Conservation (phyloP, 768 basidiomycete genomes). For the Peribolospora baueri region DNA sequence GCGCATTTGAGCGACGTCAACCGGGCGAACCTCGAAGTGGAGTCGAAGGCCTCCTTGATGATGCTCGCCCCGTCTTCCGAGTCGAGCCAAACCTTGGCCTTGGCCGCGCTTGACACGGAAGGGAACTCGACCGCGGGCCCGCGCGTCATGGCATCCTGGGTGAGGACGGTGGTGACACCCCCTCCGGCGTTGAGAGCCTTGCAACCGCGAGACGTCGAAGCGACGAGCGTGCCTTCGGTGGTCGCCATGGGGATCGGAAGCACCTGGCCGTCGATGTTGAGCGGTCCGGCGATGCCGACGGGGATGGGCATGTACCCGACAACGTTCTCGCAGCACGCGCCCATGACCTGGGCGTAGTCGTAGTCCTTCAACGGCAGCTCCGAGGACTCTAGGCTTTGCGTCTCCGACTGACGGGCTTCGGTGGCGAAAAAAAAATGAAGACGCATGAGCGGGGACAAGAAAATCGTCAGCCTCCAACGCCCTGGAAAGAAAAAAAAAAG, state of each 20-base stretch:
- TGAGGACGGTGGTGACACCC: constrained; percentile 80
- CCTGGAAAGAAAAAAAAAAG: too few relatives aligned
- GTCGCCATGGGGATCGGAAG: constrained; percentile 97
- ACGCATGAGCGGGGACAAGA: not conserved
- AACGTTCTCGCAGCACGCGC: constrained; percentile 97
- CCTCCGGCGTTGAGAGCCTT: constrained; percentile 93
- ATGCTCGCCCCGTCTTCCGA: constrained; percentile 48
- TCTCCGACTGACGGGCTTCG: constrained; percentile 56
- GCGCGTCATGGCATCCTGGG: constrained; percentile 86
- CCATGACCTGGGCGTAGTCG: constrained; percentile 79
- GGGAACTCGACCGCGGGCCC: constrained; percentile 98
- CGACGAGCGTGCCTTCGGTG: constrained; percentile 95
- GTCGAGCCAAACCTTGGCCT: constrained; percentile 70
- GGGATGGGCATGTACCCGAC: constrained; percentile 91
- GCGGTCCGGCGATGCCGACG: constrained; percentile 84
- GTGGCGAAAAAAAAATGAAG: not conserved
- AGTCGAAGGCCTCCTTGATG: constrained; percentile 70
- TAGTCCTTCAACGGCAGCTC: constrained; percentile 62
- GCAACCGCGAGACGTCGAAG: constrained; percentile 88
- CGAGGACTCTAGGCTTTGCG: constrained; percentile 58
- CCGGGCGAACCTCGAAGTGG: constrained; percentile 76
- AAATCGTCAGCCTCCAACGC: not conserved
- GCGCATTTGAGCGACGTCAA: constrained; percentile 64
- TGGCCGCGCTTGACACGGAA: constrained; percentile 46
- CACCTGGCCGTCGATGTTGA: constrained; percentile 60